Base-by-base conservation (phyloP, 2,329 filamentous ascomycete genomes). In the Teratosphaeria gauchensis region DNA sequence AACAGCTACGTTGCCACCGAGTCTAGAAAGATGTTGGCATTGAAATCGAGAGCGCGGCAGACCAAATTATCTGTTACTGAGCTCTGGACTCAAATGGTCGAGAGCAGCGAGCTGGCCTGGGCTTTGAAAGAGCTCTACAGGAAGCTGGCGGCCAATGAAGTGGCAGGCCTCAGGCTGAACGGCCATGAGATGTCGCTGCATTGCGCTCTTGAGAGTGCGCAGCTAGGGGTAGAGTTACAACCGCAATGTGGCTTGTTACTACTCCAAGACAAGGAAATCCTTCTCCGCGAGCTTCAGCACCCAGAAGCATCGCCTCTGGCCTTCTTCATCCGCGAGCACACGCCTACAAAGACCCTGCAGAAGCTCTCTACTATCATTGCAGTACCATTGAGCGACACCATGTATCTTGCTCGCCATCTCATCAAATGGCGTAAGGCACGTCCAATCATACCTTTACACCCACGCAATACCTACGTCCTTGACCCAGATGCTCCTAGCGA, bases 391-490 rank as follows among this genome's bases (percentile, higher is more conserved):
- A 81, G 84, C 33, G 89, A 95, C 65, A 87, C 97, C 62, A 87
- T 92, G 63, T 87, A 90, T 65, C 89, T 95, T 62, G 91, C 92
- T 9, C 88, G 90, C 59, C 94, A 97, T 75, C 87, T 99, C 62
- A 91, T 97, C 61, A 95, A 95, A 75, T 97, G 92, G 92, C 86
- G 94, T 28, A 87, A 92, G 59, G 94, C 92, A 53, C 89, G 95
- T 61, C 88, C 92, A 16, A 92, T 97, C 48, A 89, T 90, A 4
- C 94, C 94, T 0, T 82, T 99, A 5, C 91, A 96, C 69, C 88
- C 89, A 51, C 83, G 92, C 54, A 92, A 97, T 71, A 88, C 87
- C 11, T 99, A 97, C 73, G 88, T 97, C 35, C 84, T 96, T 31
- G 95, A 90, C 1, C 92, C 92, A 0, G 95, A 95, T 71, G 91